Base-by-base conservation (phyloP, 192 early-diverging fungal genomes). In the Nowakowskiella sp. region DNA sequence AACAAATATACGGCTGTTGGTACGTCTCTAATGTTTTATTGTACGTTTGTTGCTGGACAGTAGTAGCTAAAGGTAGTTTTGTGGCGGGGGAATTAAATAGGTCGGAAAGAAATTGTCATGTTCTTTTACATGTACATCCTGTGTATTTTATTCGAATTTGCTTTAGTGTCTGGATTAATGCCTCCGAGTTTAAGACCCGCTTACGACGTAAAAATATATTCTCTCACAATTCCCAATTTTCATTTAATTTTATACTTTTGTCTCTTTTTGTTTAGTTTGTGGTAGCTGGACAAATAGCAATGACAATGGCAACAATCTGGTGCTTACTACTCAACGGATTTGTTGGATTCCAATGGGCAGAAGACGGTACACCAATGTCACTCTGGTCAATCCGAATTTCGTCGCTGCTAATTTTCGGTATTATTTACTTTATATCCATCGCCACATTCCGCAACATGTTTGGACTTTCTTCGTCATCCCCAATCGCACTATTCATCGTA, bases 1-100 rank as follows among this genome's bases (percentile, higher is more conserved):
- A 88, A 86, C 36, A 99, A 99, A 74, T 97, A 94, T 72, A 99
- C 95, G 23, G 95, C 95, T 30, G 91, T 99, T n/a, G 95, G 87
- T 86, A 62, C 9, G 50, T 59, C 44, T 7, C 24, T 57, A 10
- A 21, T 42, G 31, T 33, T 21, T 10, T 49, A 9, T 9, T 51
- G 25, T 7, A 46, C 46, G 19, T 26, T 58, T 58, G 52, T 7
- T 29, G 53, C 13, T 22, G 16, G 7, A 13, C 10, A 42, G 31
- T 30, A 21, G 10, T 44, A n/a, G 28, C 13, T 42, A 42, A 26
- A 55, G 0, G 19, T n/a, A 49, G 45, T 4, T 16, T 16, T 55
- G 0, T 52, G 16, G 9, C 19, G 13, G 9, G 42, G n/a, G n/a
- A n/a, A n/a, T n/a, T 31, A 5, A 25, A 43, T 67, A 88, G 86